Percentiles rank a stretch among this genome's conserved stretches.
phyloP scores from a whole-genome alignment of 176 grass and related monocot species.

The Alopecurus myosuroides region DNA sequence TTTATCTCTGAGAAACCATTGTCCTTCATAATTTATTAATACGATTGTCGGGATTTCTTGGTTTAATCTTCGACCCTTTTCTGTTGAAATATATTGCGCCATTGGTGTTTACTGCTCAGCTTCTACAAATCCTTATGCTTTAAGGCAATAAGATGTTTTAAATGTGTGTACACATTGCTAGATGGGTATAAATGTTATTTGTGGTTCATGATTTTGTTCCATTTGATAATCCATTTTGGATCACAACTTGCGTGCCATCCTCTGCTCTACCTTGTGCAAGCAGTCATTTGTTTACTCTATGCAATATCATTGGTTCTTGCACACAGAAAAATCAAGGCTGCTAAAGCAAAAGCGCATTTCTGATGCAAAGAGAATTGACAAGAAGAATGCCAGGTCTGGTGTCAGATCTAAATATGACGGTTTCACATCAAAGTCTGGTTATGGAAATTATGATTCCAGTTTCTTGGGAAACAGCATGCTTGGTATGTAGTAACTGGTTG shows the following conservation, averaged over 20 bases:
- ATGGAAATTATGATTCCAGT: constrained; percentile 72
- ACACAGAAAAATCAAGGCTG: constrained; percentile 66
- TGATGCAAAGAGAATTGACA: constrained; percentile 82
- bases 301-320: constrained; percentile 21
- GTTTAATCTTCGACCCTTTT: not conserved
- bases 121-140: not conserved
- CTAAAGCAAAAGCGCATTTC: constrained; percentile 74
- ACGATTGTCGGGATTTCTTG: not conserved
- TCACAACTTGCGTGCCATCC: not conserved
- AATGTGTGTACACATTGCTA: not conserved
- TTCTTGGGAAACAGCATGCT: constrained; percentile 56
- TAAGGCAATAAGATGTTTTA: not conserved
- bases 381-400: constrained; percentile 75
- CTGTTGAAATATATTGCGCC: not conserved
- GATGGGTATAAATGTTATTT: not conserved
- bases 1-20: not conserved
- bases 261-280: not conserved
- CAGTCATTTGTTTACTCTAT: constrained; percentile 19
- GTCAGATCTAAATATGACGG: constrained; percentile 77
- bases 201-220: not conserved
- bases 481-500: constrained; percentile 57
- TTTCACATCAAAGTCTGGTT: constrained; percentile 66
- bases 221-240: constrained; percentile 12
- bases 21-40: not conserved
- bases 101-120: not conserved